phyloP scores from a whole-genome alignment of 768 basidiomycete genomes.

The Leccinum fibrillosum region DNA sequence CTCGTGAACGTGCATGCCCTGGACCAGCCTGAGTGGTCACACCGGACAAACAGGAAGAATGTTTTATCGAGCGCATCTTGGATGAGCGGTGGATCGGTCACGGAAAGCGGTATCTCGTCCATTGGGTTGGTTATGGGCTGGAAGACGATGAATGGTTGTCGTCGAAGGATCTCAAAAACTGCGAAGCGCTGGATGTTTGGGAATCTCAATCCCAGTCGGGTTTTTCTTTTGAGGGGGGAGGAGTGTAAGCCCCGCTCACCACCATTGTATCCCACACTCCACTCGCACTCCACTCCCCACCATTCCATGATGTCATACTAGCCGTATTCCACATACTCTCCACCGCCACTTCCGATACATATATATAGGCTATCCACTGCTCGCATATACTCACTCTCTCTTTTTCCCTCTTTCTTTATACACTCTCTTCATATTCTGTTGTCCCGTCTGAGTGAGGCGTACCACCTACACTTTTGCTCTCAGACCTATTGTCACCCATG shows the following conservation, averaged over 20 bases:
- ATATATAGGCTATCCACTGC: no score
- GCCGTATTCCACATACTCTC: no score
- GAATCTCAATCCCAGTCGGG: not conserved
- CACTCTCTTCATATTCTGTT: no score
- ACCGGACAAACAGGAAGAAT: not conserved
- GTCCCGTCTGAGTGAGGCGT: no score
- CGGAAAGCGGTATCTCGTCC: constrained; percentile 17
- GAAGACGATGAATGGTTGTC: constrained; percentile 8
- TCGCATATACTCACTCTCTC: no score
- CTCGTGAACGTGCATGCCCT: constrained; percentile 3
- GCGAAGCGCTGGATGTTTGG: constrained; percentile 5
- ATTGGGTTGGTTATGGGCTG: constrained; percentile 13
- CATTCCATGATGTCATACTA: no score
- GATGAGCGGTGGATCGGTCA: constrained; percentile 12
- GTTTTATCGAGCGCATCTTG: not conserved
- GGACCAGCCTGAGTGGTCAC: constrained; percentile 4
- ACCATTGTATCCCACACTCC: no score
- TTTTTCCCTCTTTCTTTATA: no score
- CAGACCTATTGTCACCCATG: no score
- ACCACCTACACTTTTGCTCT: no score
- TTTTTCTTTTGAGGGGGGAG: not conserved
- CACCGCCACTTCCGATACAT: no score
- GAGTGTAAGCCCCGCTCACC: not conserved
- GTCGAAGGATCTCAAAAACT: not conserved
- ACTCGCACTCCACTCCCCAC: no score